Evolutionary conservation across 805 yeast genomes (phyloP).

Genomic region (Cyberlindnera bimundalis): DNA sequence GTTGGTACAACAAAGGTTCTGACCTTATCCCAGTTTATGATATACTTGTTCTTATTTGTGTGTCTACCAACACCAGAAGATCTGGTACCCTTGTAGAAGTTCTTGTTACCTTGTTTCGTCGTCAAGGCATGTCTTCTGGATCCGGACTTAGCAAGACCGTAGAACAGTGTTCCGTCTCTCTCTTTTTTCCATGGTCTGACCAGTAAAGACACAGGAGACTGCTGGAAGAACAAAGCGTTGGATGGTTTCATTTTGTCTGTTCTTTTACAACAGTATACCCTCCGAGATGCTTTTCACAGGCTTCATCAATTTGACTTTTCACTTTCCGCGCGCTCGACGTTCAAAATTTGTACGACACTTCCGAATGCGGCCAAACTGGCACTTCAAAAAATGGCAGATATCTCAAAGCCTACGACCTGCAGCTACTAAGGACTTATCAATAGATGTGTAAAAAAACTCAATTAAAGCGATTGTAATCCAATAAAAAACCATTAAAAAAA

Average conservation of each 20-base stretch:
- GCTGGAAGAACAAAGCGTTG: constrained; percentile 42
- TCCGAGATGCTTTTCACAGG: no score
- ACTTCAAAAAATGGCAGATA: constrained; percentile 6
- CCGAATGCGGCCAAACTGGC: constrained; percentile 2
- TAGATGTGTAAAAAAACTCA: background rate
- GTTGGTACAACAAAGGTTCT: constrained; percentile 85
- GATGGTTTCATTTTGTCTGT: constrained; percentile 44
- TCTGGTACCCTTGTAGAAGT: constrained; percentile 93
- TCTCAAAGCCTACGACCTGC: no score
- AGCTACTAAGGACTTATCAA: background rate
- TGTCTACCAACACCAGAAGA: constrained; percentile 88
- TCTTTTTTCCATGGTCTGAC: constrained; percentile 88
- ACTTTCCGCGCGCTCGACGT: constrained; percentile 1
- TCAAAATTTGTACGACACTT: constrained; percentile 2
- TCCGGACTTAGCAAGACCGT: constrained; percentile 75
- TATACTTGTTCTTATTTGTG: constrained; percentile 70
- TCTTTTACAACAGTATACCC: background rate
- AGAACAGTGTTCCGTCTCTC: constrained; percentile 79
- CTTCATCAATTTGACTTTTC: constrained; percentile 2
- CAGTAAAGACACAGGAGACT: constrained; percentile 44
- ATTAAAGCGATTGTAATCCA: constrained; percentile 1
- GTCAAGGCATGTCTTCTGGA: constrained; percentile 81
- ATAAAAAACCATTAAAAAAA: background rate
- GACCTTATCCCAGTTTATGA: constrained; percentile 79
- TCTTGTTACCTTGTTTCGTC: constrained; percentile 92